Evolutionary conservation across 2,329 filamentous ascomycete genomes (phyloP), one percentile per base, ranked within the genome.

Genomic region (Simplicillium aogashimaense): DNA sequence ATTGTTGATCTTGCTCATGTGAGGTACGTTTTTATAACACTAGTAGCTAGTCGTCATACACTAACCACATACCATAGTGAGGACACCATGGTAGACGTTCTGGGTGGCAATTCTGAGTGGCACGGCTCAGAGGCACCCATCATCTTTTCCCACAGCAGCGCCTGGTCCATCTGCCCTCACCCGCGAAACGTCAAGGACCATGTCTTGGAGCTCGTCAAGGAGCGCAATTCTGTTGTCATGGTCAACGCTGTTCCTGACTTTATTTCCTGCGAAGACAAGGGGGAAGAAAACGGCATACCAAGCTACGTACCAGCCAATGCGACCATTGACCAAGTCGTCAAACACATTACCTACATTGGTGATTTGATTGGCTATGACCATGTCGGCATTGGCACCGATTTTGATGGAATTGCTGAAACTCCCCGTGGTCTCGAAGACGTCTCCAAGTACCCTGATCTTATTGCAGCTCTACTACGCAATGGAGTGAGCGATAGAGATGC

Each of bases 181-280:
- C 86, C 88, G 9, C 77, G 90, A 29, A 97, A 97, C 51, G 89
- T 94, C 7, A 85, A 86, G 1, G 88, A 97, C 47, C 75, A 89
- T 41, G 78, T 95, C 12, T 67, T 97, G 7, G 64, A 82, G 31
- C 66, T 92, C 1, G 84, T 95, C 30, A 86, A 85, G 58, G 59
- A 76, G 51, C 77, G 73, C 3, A 76, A 81, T 45, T 83, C 83
- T 3, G 53, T 97, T 9, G 85, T 95, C 39, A 94, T 95, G 87
- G 78, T 95, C 46, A 95, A 94, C 58, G 94, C 95, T 54, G 68
- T 76, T 13, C 86, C 87, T 0, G 79, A 80, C 14, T 95, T 95
- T 57, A 77, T 95, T 45, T 85, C 81, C 20, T 95, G 89, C 57
- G 67, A 72, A 2, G 70, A 75, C 9, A 65, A 71, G 1, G 69